Evolutionary conservation across 495 filamentous ascomycete species (phyloP), one percentile per base, ranked within the genome.

Genomic region (Trichoderma gamsii): DNA sequence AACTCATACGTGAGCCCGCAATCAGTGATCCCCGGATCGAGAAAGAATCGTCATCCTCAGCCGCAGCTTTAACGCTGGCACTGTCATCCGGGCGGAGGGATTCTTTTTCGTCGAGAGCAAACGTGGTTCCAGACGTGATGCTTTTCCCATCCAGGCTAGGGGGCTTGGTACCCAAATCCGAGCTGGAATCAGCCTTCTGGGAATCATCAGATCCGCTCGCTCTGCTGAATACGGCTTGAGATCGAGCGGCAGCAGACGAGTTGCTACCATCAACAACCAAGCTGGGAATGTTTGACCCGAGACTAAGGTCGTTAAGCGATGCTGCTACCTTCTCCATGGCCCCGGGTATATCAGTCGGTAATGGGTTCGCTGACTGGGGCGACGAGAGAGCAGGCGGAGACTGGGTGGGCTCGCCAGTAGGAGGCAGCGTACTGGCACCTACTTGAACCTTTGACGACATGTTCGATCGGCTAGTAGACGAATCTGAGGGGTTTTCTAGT

Each of bases 91-190:
- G 93, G 3, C 92, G 89, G 38, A 97, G 81, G 13, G 93, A 97
- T 71, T 97, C 93, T 74, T 97, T 97, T 77, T 97, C 93, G 74
- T 97, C 93, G 76, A 97, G 80, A 18, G 90, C 92, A 78, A 95
- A 96, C 3, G 93, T 96, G 2, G 90, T 94, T 21, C 89, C 92
- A 23, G 93, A 97, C 15, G 90, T 89, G 72, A 93, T 90, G 76
- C 92, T 97, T 77, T 96, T 97, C 35, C 90, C 92, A 74, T 96
- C 92, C 21, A 96, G 81, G 72, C 92, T 97, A 59, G 91, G 88
- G 46, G 91, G 89, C 76, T 96, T 97, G 4, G 88, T 92, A 8
- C 93, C 74, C 80, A 94, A 72, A 77, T 92, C 72, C 75, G 93
- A 79, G 83, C 81, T 80, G 83, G 92, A 78, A 84, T 96, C 78